These are phyloP conservation scores for Trichaptum fuscoviolaceum DNA, from an alignment of 768 basidiomycete genomes.

Conservation along the genomic window DNA sequence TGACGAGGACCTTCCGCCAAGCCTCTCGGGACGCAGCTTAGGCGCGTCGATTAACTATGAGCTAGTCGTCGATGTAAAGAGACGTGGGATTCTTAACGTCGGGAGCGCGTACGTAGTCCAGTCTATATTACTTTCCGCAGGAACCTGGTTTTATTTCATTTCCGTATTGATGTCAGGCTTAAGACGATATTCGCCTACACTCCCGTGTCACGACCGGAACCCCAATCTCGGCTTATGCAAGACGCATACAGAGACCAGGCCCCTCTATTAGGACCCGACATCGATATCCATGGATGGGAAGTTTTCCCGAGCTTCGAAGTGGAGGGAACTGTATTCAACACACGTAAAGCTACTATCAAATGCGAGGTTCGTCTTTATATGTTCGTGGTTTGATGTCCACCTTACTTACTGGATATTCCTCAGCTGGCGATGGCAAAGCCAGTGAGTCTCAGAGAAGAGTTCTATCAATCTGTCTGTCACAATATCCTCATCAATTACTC, in stretches of 20 bases:
- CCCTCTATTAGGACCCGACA: slow-evolving; percentile 1
- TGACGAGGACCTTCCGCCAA: not conserved
- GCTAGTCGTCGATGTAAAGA: not conserved
- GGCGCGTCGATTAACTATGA: not conserved
- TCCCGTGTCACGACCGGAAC: not conserved
- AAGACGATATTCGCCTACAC: not conserved
- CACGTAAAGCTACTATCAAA: not conserved
- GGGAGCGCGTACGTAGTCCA: not conserved
- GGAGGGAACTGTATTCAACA: not conserved
- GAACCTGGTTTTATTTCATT: not conserved
- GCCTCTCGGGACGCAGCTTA: not conserved
- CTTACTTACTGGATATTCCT: not conserved
- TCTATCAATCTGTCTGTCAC: not conserved
- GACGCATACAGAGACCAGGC: not conserved
- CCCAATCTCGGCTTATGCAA: not conserved
- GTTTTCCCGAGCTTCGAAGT: slow-evolving; percentile 2
- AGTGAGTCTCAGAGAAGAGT: slow-evolving; percentile 30
- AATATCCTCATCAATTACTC: not conserved
- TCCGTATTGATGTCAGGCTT: not conserved
- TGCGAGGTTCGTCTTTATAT: not conserved
- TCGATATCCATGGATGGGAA: slow-evolving; percentile 7
- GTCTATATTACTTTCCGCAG: not conserved
- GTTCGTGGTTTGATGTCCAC: not conserved
- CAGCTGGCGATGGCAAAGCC: slow-evolving; percentile 1
- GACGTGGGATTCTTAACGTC: not conserved